Evolutionary conservation across 2,329 filamentous ascomycete genomes (phyloP), one percentile per base, ranked within the genome.

Genomic region (Dactylellina cionopaga): DNA sequence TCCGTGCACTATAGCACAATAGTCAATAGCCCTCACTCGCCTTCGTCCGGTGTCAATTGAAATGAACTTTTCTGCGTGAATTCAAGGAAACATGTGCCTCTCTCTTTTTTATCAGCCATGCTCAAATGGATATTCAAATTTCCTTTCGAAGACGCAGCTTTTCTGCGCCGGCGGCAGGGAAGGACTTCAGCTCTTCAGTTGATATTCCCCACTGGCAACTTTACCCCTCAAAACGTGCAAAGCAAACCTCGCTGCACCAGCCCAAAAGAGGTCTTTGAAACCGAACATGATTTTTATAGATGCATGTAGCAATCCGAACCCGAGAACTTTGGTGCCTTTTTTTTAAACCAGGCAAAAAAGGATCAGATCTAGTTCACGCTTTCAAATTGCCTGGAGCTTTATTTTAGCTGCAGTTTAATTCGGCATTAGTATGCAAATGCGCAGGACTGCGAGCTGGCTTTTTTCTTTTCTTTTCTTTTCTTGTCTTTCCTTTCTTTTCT

Each of bases 181-280:
- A n/a, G n/a, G n/a, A n/a, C 60, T 19, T 22, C 24, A 33, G 27
- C 29, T 5, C 29, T 37, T 51, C 22, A 15, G 29, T 37, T 39
- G 51, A 17, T 27, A 22, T 49, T 31, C 33, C 47, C 52, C 51
- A 46, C 31, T 33, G 24, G 27, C 27, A 17, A 10, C 43, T 41
- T 39, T 66, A 49, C 51, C 62, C 62, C 65, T 62, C 46, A 46
- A 62, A 46, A 44, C 29, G 17, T 33, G 19, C 56, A 58, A 58
- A 58, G 33, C 54, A 69, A 60, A 69, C 54, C 49, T 71, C 51
- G 51, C 58, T 51, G 66, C 51, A 64, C 58, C 66, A 71, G 49
- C 66, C 65, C 59, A 51, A 71, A 71, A 71, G 49, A 64, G 66
- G 66, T 27, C 37, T 52, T 44, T 71, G 66, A 71, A 71, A 71